These are phyloP conservation scores for Cercospora janseana DNA, from an alignment of 2,329 filamentous ascomycete species.

Conservation along the genomic window DNA sequence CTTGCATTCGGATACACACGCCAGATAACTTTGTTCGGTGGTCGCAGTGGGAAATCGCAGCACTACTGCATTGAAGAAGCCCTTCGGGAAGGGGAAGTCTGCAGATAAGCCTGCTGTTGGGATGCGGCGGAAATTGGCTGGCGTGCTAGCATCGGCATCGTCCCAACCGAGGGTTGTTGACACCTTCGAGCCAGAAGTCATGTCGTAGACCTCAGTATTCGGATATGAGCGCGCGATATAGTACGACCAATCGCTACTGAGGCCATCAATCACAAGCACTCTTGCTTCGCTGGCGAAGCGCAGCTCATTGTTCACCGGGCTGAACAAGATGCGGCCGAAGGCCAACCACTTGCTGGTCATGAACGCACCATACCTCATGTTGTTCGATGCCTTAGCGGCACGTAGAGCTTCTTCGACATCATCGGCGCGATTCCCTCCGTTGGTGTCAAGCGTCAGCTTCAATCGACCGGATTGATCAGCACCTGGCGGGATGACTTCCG, in stretches of 20 bases:
- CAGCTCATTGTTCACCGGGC: slow-evolving; percentile 71
- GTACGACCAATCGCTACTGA: slow-evolving; percentile 89
- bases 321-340: slow-evolving; percentile 80
- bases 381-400: neutral
- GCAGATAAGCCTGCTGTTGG: slow-evolving; percentile 62
- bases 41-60: slow-evolving; percentile 72
- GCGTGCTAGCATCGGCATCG: slow-evolving; percentile 26
- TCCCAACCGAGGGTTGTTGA: slow-evolving; percentile 22
- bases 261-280: slow-evolving; percentile 76
- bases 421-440: neutral
- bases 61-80: slow-evolving; percentile 73
- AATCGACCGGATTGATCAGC: neutral
- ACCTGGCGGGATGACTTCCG: slow-evolving; percentile 22
- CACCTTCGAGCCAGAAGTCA: slow-evolving; percentile 24
- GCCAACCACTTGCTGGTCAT: slow-evolving; percentile 86
- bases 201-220: slow-evolving; percentile 70
- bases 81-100: slow-evolving; percentile 71
- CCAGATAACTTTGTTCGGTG: slow-evolving; percentile 66
- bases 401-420: neutral
- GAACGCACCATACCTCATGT: slow-evolving; percentile 75
- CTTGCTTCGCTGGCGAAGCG: slow-evolving; percentile 57
- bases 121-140: slow-evolving; percentile 71
- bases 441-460: neutral
- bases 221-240: slow-evolving; percentile 80
- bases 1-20: slow-evolving; percentile 70